A percentile compares a stretch with the other conserved stretches of the same genome.
Conservation (phyloP, 345 rosid genomes). For the Eucalyptus leucophloia region DNA sequence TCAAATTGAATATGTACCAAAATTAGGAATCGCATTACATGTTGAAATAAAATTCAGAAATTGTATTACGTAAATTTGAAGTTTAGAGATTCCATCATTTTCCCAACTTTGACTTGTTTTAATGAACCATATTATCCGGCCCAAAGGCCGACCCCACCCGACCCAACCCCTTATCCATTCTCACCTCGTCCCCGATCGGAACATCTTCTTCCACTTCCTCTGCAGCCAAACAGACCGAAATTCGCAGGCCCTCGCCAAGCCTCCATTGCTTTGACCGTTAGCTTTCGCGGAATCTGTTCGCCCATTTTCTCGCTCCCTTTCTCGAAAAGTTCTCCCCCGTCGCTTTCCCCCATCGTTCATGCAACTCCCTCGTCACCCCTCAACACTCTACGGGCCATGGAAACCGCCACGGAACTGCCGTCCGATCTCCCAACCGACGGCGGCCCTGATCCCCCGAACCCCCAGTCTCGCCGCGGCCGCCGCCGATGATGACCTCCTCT, state of each 20-base stretch:
- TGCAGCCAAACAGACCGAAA: neutral
- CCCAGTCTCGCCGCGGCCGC: neutral
- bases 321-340: neutral
- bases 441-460: neutral
- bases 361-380: neutral
- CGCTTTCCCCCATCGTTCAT: neutral
- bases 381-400: constrained; percentile 30
- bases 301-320: neutral
- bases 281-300: neutral
- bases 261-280: neutral
- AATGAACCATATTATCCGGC: neutral
- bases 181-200: neutral
- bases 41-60: too few species aligned
- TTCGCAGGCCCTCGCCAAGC: neutral
- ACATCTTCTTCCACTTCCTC: neutral
- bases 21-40: neutral
- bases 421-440: constrained; percentile 1
- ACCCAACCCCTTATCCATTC: neutral
- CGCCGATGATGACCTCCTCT: neutral
- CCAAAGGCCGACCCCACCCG: neutral
- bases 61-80: too few species aligned
- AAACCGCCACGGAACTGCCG: constrained; percentile 1
- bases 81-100: too few species aligned
- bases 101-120: neutral
- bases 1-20: neutral